Evolutionary conservation across 805 yeast species (phyloP), one percentile per base, ranked within the genome.

Genomic region (Myxozyma neotropica): DNA sequence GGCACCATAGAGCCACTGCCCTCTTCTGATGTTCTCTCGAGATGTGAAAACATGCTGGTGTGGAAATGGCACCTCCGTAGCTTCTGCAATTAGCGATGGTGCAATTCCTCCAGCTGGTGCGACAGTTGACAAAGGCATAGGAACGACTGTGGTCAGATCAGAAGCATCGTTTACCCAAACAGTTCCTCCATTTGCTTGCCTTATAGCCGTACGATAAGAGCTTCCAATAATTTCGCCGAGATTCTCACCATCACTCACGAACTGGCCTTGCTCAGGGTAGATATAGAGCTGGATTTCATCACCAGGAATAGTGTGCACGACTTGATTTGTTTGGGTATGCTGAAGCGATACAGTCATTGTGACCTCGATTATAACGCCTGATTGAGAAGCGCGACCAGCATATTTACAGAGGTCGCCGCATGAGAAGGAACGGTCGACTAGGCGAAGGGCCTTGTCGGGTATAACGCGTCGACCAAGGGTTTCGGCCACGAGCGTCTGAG

Each of bases 61-160:
- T 5, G 65, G 65, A 38, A 61, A 60, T 1, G 50, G 47, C 15
- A 49, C 40, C 23, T 48, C 58, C 5, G 66, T 56, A 13, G 47
- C 47, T 46, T 40, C 54, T 1, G 59, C 58, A 24, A 62, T 55
- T 23, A 59, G 42, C 1, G 57, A 26, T 4, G 66, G 65, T 6
- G 66, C 36, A 13, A 63, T 56, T 5, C 66, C 66, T 5, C 63
- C 55, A 3, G 55, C 53, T 5, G 66, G 66, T 5, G 66, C 60
- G 1, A 19, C 49, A 3, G 36, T 46, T n/a, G 57, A 50, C 27
- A 42, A 27, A 10, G 43, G 15, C 24, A 23, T 49, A 4, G 59
- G 58, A 4, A 53, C 66, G 1, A 31, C 23, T 5, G 39, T 29
- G 3, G 43, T 49, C 29, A 61, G 21, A 5, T 53, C 65, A 1